Conservation (phyloP, 805 yeast species). For the Torulaspora delbrueckii region DNA sequence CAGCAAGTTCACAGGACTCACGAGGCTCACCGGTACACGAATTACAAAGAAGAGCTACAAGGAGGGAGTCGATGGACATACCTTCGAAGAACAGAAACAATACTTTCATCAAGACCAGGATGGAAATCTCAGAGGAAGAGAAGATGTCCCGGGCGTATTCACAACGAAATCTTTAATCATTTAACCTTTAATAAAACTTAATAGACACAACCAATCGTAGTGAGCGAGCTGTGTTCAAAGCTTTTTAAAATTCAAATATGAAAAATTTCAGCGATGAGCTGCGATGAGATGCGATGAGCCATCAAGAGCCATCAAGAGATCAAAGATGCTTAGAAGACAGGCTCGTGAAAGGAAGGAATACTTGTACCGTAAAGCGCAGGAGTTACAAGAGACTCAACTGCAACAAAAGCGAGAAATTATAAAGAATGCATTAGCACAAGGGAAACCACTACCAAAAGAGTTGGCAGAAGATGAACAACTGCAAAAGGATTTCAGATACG, state of each 20-base stretch:
- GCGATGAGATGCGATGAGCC: not conserved
- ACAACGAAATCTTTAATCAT: constrained; percentile 11
- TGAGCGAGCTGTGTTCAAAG: not conserved
- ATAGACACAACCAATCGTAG: not conserved
- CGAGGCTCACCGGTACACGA: constrained; percentile 1
- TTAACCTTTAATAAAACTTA: not conserved
- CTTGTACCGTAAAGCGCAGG: constrained; percentile 80
- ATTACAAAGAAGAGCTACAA: constrained; percentile 2
- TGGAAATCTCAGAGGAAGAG: constrained; percentile 34
- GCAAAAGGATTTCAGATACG: constrained; percentile 79
- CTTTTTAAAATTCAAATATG: not conserved
- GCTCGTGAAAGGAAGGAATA: constrained; percentile 97
- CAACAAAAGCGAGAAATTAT: constrained; percentile 83
- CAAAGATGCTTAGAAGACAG: constrained; percentile 72
- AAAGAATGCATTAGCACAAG: constrained; percentile 83
- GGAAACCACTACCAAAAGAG: constrained; percentile 86
- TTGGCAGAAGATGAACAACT: constrained; percentile 79
- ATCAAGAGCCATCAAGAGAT: not conserved
- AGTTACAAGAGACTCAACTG: constrained; percentile 80
- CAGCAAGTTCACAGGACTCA: constrained; percentile 1
- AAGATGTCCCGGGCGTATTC: constrained; percentile 16
- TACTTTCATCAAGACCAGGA: constrained; percentile 30
- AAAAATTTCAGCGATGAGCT: constrained; percentile 19
- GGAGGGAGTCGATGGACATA: constrained; percentile 34
- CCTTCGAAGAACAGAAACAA: constrained; percentile 29